These are phyloP conservation scores for Amorphotheca resinae DNA, from an alignment of 495 filamentous ascomycete species.

Conservation along the genomic window DNA sequence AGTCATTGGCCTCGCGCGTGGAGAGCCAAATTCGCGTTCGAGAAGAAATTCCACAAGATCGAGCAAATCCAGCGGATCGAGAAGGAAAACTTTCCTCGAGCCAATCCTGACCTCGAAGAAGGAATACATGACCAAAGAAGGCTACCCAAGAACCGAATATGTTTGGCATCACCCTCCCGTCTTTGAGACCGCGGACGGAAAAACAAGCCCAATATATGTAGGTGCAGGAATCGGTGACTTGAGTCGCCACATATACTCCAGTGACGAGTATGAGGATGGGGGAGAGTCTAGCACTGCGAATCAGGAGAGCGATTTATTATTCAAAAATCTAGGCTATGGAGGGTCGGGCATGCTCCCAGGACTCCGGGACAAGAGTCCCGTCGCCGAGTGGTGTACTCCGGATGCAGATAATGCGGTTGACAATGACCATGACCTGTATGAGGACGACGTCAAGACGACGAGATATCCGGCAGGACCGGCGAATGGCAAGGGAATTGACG, in stretches of 20 bases:
- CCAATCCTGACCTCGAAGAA: conserved; percentile 15
- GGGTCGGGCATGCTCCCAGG: conserved; percentile 1
- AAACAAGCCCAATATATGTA: conserved; percentile 6
- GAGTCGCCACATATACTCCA: neutral
- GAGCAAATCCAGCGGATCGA: neutral
- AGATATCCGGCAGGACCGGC: neutral
- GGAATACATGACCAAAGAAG: conserved; percentile 14
- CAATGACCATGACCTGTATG: neutral
- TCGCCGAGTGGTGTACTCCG: neutral
- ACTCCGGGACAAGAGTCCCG: neutral
- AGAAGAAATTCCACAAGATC: neutral
- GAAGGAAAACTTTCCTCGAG: neutral
- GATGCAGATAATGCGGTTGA: neutral
- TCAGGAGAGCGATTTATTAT: neutral
- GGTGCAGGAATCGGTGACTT: conserved; percentile 6
- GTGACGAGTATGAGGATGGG: neutral
- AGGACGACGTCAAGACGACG: neutral
- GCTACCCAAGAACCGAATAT: conserved; percentile 14
- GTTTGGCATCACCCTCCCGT: conserved; percentile 16
- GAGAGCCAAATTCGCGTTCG: conserved; percentile 2
- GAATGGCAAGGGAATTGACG: neutral
- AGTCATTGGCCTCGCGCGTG: conserved; percentile 9
- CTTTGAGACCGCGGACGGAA: conserved; percentile 6
- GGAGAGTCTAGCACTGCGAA: neutral
- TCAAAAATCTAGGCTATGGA: conserved; percentile 5